These are phyloP conservation scores for Mimosa bimucronata DNA, from an alignment of 306 rosid genomes.

Conservation along the genomic window DNA sequence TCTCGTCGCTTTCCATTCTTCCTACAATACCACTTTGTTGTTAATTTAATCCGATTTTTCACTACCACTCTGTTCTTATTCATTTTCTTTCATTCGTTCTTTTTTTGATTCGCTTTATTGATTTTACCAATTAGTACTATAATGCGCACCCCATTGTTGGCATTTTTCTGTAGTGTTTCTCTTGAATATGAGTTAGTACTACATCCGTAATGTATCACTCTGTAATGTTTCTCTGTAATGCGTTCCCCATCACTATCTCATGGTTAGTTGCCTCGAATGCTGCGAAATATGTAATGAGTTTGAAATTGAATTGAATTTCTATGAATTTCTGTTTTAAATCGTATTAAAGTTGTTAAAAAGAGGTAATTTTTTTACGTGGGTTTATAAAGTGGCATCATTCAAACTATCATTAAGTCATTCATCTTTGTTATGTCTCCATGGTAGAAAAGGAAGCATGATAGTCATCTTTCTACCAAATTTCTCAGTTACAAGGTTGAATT, in stretches of 20 bases:
- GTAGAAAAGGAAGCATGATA: neutral
- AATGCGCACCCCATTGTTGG: no score
- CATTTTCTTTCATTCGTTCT: no score
- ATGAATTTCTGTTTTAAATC: neutral
- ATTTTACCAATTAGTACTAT: neutral
- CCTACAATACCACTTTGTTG: neutral
- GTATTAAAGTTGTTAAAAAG: neutral
- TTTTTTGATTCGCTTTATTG: neutral
- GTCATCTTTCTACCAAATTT: neutral
- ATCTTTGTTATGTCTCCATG: no score
- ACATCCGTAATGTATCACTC: neutral
- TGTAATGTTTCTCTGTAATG: no score
- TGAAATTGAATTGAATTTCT: neutral
- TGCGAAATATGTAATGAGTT: neutral
- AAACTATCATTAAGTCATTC: neutral
- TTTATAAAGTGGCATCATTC: neutral
- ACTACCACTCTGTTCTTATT: neutral
- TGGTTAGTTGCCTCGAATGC: neutral
- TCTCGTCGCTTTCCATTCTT: no score
- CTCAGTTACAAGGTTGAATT: neutral
- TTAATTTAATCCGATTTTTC: neutral
- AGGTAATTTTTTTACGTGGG: neutral
- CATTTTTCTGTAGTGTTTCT: neutral
- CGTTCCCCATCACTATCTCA: neutral
- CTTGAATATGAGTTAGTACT: neutral